Conservation (phyloP, 441 rosid genomes). For the Macaranga tanarius region DNA sequence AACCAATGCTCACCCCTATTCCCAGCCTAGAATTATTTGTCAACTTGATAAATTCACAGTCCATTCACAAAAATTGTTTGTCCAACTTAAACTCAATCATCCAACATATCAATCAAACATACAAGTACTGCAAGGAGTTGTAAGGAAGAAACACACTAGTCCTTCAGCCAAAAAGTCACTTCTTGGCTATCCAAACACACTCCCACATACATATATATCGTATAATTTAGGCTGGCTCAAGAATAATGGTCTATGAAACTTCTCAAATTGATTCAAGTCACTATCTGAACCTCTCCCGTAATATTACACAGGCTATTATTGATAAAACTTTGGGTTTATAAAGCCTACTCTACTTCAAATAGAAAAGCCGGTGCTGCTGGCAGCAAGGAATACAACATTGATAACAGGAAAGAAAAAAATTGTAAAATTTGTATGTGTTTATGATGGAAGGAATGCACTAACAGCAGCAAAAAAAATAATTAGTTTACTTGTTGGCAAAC, state of each 20-base stretch:
- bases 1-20: too few species aligned
- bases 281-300: background rate
- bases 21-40: too few species aligned
- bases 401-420: conserved; percentile 1
- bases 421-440: conserved; percentile 30
- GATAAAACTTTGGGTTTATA: background rate
- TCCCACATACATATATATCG: too few species aligned
- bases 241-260: background rate
- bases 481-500: conserved; percentile 58
- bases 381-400: conserved; percentile 33
- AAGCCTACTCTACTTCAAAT: conserved; percentile 27
- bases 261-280: background rate
- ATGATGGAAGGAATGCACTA: background rate
- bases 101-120: too few species aligned
- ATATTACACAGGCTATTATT: conserved; percentile 19
- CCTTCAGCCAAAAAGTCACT: too few species aligned
- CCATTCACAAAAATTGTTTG: too few species aligned
- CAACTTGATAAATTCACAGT: too few species aligned
- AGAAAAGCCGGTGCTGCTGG: conserved; percentile 26
- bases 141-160: too few species aligned
- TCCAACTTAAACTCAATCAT: too few species aligned
- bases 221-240: background rate
- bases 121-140: too few species aligned
- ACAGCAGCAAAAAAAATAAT: background rate
- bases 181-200: too few species aligned